Evolutionary conservation across 768 basidiomycete species (phyloP), one percentile per base, ranked within the genome.

Genomic region (Podaxis carcinomalis): DNA sequence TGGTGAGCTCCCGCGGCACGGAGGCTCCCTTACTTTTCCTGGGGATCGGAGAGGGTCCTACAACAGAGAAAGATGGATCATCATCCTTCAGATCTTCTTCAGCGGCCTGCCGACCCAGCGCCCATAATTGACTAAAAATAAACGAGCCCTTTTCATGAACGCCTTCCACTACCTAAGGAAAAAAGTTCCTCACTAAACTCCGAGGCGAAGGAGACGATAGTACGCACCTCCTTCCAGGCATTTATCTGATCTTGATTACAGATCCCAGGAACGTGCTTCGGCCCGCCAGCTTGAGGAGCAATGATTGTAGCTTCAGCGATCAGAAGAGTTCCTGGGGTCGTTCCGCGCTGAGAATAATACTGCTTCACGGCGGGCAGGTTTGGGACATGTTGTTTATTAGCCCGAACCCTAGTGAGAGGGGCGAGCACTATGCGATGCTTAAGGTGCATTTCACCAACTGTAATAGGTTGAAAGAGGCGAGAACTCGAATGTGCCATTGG

Each of bases 271-370:
- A 76, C 71, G 61, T 75, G 65, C 4, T 66, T 57, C 54, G 67
- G 72, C 0, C 75, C 70, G 59, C 74, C 64, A 4, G 58, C 21
- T 13, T 77, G 65, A 1, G 70, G 68, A 0, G 80, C 77, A 51
- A 89, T 80, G 55, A 79, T 72, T 1, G 84, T 84, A 0, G 77
- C 86, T 69, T 89, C 86, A 1, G 83, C 70, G 58, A 90, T 77
- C 47, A 85, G 70, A 9, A 88, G 70, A 0, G 81, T 85, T 0
- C 86, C 86, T 0, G 81, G 78, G 0, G 69, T 65, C 36, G 73
- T 71, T 4, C 72, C 75, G 0, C 84, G 78, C 65, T 85, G 84
- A 1, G 70, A 57, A 64, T 84, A 85, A 68, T 83, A 84, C n/a
- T 74, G 70, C 42, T 73, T 68, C 21, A 74, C 73, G 3, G 79